Base-by-base conservation (phyloP, 768 basidiomycete species). In the Naganishia friedmannii region DNA sequence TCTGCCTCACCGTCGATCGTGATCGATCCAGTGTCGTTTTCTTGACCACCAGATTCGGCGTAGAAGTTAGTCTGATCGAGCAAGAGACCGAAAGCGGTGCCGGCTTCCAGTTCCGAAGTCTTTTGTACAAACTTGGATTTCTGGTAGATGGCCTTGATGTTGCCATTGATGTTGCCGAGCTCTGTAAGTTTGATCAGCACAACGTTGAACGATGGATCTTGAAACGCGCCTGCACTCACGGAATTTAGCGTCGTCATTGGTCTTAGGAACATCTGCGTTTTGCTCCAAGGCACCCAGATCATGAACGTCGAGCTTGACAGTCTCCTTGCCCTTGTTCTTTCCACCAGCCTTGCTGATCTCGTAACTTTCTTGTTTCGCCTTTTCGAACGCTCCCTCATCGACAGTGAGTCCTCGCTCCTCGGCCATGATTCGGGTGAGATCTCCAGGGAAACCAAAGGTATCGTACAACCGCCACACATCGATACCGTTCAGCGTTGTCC, bases 401-500 rank as follows among this genome's bases (percentile, higher is more conserved):
- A 98, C 86, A 8, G 83, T 84, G 53, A 99, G 83, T 1, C 88
- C 89, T 32, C 92, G 83, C 78, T 99, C 96, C 79, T 94, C 91
- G 4, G 96, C 96, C 96, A 99, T 98, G 70, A 99, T 85, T 60
- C 90, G 88, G 0, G 96, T 99, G 60, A 99, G 83, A 78, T 99
- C 96, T 51, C 92, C 93, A 0, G 96, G 96, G 84, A 99, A 99
- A 63, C 96, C 96, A 78, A 91, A 99, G 0, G 96, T 98, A 79
- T 99, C 96, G 79, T 98, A 98, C 63, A 99, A 82, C 31, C 91
- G 86, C 96, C 96, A 99, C 42, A 97, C 92, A 77, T 99, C 95
- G 74, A 89, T 90, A 29, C 96, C 96, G 70, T 84, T 87, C 34
- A 99, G 87, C 74, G 88, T 86, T 46, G 83, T 88, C 5, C 82